These are phyloP conservation scores for Simplicillium sp. DNA, from an alignment of 2,329 filamentous ascomycete species.

Conservation along the genomic window DNA sequence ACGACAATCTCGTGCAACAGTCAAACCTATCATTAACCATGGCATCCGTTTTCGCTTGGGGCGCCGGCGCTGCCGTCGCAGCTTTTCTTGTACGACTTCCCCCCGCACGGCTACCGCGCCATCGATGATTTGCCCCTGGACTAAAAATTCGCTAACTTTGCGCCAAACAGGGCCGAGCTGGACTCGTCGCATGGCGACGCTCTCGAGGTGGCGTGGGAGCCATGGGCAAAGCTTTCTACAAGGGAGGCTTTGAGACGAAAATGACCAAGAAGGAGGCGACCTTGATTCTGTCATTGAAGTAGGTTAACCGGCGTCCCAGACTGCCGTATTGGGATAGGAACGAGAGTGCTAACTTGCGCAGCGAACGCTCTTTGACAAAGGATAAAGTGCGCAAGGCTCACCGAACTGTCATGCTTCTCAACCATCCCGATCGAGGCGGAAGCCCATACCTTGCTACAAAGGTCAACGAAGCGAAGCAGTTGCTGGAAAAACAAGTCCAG, in stretches of 20 bases:
- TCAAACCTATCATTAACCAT: conserved; percentile 10
- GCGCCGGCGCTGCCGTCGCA: conserved; percentile 38
- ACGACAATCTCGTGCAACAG: neutral
- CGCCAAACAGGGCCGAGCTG: conserved; percentile 68
- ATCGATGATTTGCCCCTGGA: neutral
- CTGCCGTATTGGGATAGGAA: no score
- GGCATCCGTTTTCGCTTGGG: conserved; percentile 35
- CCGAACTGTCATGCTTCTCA: conserved; percentile 89
- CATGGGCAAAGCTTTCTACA: conserved; percentile 89
- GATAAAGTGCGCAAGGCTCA: conserved; percentile 95
- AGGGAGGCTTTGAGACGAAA: conserved; percentile 92
- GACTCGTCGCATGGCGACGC: conserved; percentile 77
- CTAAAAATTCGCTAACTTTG: conserved; percentile 7
- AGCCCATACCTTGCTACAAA: conserved; percentile 96
- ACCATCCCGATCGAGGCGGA: conserved; percentile 94
- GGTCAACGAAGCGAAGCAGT: conserved; percentile 96
- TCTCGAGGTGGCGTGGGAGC: conserved; percentile 70
- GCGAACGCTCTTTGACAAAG: conserved; percentile 79
- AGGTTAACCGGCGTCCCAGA: conserved; percentile 16
- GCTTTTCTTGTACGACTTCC: conserved; percentile 36
- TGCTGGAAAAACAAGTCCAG: conserved; percentile 64
- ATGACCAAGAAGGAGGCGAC: conserved; percentile 92
- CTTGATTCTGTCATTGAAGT: conserved; percentile 86
- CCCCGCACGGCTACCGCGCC: neutral
- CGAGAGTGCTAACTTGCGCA: conserved; percentile 23